A percentile compares a stretch with the other conserved stretches of the same genome.
phyloP scores from a whole-genome alignment of 225 moss, liverwort and hornwort species.

The Straminergon stramineum region DNA sequence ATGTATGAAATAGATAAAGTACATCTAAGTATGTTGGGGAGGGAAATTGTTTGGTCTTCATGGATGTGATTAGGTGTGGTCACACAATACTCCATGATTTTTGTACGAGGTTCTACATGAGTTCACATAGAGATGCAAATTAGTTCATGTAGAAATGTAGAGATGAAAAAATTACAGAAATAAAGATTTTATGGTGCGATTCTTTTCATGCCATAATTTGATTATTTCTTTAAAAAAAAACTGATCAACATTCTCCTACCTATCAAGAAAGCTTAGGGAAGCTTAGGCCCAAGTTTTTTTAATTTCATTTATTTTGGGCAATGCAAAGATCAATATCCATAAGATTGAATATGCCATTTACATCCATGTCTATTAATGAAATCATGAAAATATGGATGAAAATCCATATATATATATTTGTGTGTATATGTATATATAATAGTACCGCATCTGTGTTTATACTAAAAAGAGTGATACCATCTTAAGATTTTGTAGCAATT shows the following conservation, averaged over 20 bases:
- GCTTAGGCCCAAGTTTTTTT: background rate
- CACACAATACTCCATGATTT: background rate
- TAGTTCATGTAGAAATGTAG: background rate
- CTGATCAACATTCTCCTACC: background rate
- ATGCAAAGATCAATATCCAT: background rate
- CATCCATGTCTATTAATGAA: too few species aligned
- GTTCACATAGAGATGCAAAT: background rate
- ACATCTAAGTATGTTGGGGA: background rate
- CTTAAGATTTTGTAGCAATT: background rate
- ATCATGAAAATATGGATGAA: too few species aligned
- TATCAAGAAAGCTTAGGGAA: background rate
- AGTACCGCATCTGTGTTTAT: too few species aligned
- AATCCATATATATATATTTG: too few species aligned
- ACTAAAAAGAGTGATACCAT: accelerated
- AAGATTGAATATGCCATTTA: too few species aligned
- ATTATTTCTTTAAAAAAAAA: background rate
- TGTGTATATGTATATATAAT: too few species aligned
- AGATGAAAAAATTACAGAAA: background rate
- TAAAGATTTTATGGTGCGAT: background rate
- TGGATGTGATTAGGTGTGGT: background rate
- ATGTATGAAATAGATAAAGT: background rate
- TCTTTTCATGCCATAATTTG: background rate
- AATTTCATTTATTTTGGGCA: background rate
- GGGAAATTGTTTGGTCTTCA: background rate
- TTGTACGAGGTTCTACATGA: background rate